phyloP scores from a whole-genome alignment of 2,329 filamentous ascomycete genomes.

The Cucurbitaria berberidis region DNA sequence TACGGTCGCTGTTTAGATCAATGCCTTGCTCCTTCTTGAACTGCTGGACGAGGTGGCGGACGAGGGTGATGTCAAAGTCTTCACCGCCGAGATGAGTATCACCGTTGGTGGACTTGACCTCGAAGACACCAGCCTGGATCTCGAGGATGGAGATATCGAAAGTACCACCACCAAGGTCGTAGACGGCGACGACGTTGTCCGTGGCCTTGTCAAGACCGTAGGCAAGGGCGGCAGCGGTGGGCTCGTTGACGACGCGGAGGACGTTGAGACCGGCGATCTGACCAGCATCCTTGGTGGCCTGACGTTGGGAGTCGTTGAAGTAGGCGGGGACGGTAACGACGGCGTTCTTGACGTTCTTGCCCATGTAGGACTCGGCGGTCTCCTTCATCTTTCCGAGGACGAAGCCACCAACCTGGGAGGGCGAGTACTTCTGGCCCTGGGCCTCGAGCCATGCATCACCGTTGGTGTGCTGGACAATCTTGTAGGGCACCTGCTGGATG shows the following conservation, averaged over 20 bases:
- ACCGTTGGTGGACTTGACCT: constrained; percentile 99
- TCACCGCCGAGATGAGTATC: constrained; percentile 98
- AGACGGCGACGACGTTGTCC: constrained; percentile 89
- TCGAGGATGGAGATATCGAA: constrained; percentile 99
- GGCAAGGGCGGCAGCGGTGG: constrained; percentile 91
- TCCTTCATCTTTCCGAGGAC: constrained; percentile 99
- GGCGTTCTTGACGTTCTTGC: constrained; percentile 91
- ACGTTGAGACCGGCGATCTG: constrained; percentile 96
- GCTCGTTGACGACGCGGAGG: constrained; percentile 97
- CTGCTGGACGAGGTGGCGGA: constrained; percentile 89
- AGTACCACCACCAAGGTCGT: constrained; percentile 97
- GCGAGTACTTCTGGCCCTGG: constrained; percentile 93
- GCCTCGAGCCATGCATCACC: constrained; percentile 96
- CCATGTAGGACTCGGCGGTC: constrained; percentile 91
- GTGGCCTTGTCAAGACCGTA: constrained; percentile 96
- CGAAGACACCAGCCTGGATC: constrained; percentile 97
- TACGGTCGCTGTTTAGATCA: constrained; percentile 88
- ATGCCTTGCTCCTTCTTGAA: constrained; percentile 97
- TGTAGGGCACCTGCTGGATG: constrained; percentile 97
- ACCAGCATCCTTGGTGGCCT: constrained; percentile 97
- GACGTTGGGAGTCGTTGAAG: constrained; percentile 98
- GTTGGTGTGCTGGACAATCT: constrained; percentile 96
- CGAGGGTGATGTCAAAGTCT: constrained; percentile 94
- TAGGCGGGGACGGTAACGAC: constrained; percentile 97
- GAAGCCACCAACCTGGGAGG: constrained; percentile 97